Conservation (phyloP, 2,329 filamentous ascomycete species). For the Niveomyces coronatus region DNA sequence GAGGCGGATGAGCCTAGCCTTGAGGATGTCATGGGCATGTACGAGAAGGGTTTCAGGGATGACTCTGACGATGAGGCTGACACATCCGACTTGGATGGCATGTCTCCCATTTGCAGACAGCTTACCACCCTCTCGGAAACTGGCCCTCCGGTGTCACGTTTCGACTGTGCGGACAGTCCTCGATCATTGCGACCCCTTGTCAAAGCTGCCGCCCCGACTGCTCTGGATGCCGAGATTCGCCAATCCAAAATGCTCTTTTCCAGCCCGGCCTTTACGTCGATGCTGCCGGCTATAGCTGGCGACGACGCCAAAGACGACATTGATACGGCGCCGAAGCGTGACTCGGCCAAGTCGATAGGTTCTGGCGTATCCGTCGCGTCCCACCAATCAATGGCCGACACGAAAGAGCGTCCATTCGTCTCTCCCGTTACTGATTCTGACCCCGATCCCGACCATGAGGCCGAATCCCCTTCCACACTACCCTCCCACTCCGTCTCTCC, state of each 20-base stretch:
- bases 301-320: conserved; percentile 12
- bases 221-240: conserved; percentile 27
- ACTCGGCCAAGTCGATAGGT: conserved; percentile 38
- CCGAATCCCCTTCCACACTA: conserved; percentile 8
- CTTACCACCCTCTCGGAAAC: conserved; percentile 9
- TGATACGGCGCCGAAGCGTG: conserved; percentile 9
- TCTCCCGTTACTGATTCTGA: conserved; percentile 11
- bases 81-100: conserved; percentile 15
- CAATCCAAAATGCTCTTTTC: conserved; percentile 31
- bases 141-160: conserved; percentile 2
- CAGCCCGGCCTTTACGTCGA: conserved; percentile 27
- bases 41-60: conserved; percentile 50
- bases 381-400: conserved; percentile 15
- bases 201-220: conserved; percentile 16
- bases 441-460: conserved; percentile 3
- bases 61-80: conserved; percentile 29
- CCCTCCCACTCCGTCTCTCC: conserved; percentile 10
- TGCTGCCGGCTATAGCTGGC: conserved; percentile 26
- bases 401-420: conserved; percentile 9
- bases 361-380: conserved; percentile 30
- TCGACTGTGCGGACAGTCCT: conserved; percentile 11
- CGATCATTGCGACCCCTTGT: conserved; percentile 11
- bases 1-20: conserved; percentile 49
- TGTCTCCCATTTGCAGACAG: conserved; percentile 8
- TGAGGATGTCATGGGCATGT: conserved; percentile 62